A percentile compares a stretch with the other conserved stretches of the same genome.
phyloP scores from a whole-genome alignment of 2,329 filamentous ascomycete genomes.

The Colletotrichum gigasporum region DNA sequence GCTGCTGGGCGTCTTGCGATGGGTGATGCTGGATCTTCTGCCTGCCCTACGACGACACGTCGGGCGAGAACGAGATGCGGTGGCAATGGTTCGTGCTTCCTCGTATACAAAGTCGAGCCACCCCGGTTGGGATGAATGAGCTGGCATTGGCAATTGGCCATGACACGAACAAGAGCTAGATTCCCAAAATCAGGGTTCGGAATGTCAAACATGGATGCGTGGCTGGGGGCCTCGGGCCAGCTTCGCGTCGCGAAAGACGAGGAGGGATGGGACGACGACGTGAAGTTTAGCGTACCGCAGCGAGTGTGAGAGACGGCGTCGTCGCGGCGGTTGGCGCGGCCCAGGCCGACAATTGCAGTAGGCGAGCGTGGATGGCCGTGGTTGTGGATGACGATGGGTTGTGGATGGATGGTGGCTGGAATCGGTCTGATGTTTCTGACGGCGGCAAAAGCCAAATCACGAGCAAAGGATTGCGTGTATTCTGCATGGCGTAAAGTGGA shows the following conservation, averaged over 20 bases:
- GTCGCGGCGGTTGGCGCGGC: background rate
- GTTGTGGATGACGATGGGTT: too few relatives aligned
- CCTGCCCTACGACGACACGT: too few relatives aligned
- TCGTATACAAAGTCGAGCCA: background rate
- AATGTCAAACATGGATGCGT: conserved; percentile 16
- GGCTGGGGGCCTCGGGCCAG: background rate
- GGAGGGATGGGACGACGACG: background rate
- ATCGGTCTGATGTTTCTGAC: conserved; percentile 6
- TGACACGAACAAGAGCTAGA: too few relatives aligned
- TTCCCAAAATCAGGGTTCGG: conserved; percentile 17
- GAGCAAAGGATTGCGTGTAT: background rate
- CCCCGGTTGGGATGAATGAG: background rate
- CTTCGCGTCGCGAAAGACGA: conserved; percentile 19
- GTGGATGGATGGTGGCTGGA: too few relatives aligned
- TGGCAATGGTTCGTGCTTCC: background rate
- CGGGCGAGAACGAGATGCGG: background rate
- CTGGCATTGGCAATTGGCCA: background rate
- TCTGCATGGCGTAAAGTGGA: background rate
- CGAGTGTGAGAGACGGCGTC: background rate
- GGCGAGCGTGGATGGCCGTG: too few relatives aligned
- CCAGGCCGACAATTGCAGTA: background rate
- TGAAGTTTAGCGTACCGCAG: too few relatives aligned
- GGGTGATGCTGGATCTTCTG: too few relatives aligned
- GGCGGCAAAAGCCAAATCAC: background rate
- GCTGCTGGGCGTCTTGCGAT: too few relatives aligned